A percentile compares a stretch with the other conserved stretches of the same genome.
Evolutionary conservation across 768 basidiomycete genomes (phyloP).

Genomic region (Pholiota microspora): DNA sequence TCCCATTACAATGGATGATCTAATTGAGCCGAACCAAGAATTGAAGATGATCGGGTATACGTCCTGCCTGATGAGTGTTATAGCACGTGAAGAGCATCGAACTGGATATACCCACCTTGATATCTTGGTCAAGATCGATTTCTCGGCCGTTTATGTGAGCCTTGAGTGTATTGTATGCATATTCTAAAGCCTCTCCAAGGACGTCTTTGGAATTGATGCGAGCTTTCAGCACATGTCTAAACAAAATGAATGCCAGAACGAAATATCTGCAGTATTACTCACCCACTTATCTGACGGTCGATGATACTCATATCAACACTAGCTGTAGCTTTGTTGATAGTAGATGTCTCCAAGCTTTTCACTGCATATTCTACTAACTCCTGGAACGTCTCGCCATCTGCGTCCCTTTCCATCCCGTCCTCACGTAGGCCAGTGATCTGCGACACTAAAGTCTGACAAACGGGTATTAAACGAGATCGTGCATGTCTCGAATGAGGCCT

Average conservation of each 20-base stretch:
- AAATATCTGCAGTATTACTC: conserved; percentile 19
- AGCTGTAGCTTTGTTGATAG: conserved; percentile 51
- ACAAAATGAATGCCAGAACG: conserved; percentile 8
- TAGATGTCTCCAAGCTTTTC: conserved; percentile 56
- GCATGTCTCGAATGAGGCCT: conserved; percentile 51
- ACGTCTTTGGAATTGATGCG: conserved; percentile 62
- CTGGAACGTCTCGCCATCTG: conserved; percentile 37
- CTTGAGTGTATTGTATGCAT: conserved; percentile 52
- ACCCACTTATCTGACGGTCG: conserved; percentile 62
- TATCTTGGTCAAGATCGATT: conserved; percentile 63
- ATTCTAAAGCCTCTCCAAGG: conserved; percentile 58
- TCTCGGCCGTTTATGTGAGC: conserved; percentile 40
- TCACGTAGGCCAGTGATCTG: conserved; percentile 52
- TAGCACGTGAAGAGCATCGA: background rate
- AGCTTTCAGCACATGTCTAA: conserved; percentile 64
- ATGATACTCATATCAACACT: conserved; percentile 55
- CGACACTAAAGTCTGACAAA: conserved; percentile 51
- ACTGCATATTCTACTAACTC: conserved; percentile 54
- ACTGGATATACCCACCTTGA: conserved; percentile 44
- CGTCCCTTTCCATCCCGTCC: conserved; percentile 37
- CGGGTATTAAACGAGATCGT: conserved; percentile 52
- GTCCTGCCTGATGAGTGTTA: conserved; percentile 43
- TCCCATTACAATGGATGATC: background rate
- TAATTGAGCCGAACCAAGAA: conserved; percentile 63
- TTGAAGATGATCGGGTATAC: conserved; percentile 70